These are phyloP conservation scores for Pythium grandisporangium DNA, from an alignment of 352 stramenopile species.

Conservation along the genomic window DNA sequence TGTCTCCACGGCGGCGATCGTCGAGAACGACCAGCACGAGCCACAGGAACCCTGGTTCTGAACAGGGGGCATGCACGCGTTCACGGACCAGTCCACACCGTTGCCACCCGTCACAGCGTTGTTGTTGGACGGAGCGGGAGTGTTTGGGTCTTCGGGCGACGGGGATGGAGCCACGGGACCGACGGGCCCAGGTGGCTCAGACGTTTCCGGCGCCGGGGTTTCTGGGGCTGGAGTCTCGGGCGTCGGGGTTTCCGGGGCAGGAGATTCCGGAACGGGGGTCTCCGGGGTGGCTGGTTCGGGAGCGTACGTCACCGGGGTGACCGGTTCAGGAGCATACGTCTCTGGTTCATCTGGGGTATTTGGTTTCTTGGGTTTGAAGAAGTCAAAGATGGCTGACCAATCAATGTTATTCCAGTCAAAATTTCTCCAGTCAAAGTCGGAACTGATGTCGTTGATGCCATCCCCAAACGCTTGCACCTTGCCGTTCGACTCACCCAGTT, in stretches of 20 bases:
- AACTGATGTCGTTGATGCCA: background rate
- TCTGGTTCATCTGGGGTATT: background rate
- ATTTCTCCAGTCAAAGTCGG: background rate
- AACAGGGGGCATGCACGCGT: conserved; percentile 10
- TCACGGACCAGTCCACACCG: conserved; percentile 10
- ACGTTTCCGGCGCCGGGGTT: background rate
- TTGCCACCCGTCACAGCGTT: background rate
- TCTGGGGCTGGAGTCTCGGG: background rate
- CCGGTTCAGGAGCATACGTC: background rate
- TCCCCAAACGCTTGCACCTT: too few relatives aligned
- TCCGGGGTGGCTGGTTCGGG: background rate
- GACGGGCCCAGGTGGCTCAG: background rate
- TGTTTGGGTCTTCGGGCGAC: background rate
- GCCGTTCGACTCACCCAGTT: too few relatives aligned
- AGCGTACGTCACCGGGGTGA: background rate
- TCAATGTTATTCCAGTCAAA: background rate
- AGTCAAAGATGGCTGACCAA: background rate
- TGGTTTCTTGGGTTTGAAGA: too few relatives aligned
- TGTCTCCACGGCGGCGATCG: conserved; percentile 85
- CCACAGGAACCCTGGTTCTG: conserved; percentile 92
- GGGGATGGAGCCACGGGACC: background rate
- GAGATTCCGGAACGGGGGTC: background rate
- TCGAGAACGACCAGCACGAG: conserved; percentile 97
- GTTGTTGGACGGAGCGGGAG: background rate
- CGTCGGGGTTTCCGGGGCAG: background rate